Evolutionary conservation across 768 basidiomycete genomes (phyloP), one percentile per base, ranked within the genome.

Genomic region (Holtermannia corniformis): DNA sequence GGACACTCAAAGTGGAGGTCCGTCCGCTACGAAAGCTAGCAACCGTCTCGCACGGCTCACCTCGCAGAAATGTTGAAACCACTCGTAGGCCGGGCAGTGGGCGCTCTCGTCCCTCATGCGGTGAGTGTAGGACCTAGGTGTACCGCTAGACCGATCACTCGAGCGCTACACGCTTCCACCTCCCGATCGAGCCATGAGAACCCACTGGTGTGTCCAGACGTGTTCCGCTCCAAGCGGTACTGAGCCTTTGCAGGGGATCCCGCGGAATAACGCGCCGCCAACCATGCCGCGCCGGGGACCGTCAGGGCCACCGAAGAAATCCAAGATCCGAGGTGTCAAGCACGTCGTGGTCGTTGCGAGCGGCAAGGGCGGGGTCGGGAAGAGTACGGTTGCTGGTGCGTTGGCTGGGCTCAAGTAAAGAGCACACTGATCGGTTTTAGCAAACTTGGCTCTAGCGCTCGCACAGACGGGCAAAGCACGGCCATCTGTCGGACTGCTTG

Each of bases 291-390:
- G 75, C 19, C 61, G 74, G 44, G 74, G 73, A 0, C 63, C 71
- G 5, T 16, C 32, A 37, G 32, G 32, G 7, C 71, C 73, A 2
- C 62, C 69, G 19, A 50, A 61, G 23, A 78, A 77, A 55, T 66
- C 72, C 1, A 59, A 58, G 11, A 76, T 74, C 28, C 72, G 75
- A 46, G 72, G 93, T 60, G 91, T 90, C 5, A 82, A 83, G 60
- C 82, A 82, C 56, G 82, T 92, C 14, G 66, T 96, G 3, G 84
- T 80, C 1, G 88, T 96, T 0, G 86, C 90, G 5, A 88, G 86
- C 58, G 92, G 90, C 3, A 96, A 96, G 67, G 93, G 93, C 22
- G 92, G 92, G 1, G 92, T 95, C 16, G 92, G 92, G 16, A 97
- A 95, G 73, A 90, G 87, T 56, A 96, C 90, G 0, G 77, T 96